Base-by-base conservation (phyloP, 2,329 filamentous ascomycete genomes). In the Hymenoscyphus salicellus region DNA sequence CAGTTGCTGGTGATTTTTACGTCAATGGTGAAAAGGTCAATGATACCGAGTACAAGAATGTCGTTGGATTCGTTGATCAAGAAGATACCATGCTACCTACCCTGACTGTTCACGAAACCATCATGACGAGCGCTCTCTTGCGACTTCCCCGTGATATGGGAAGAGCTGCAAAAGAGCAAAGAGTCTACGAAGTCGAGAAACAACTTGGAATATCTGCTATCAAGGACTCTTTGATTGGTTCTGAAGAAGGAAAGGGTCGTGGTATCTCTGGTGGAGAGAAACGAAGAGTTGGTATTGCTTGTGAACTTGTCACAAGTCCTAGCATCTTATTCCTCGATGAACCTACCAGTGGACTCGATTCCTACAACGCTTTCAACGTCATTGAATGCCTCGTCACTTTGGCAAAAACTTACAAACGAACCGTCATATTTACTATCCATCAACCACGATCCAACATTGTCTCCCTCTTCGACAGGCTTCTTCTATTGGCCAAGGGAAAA, bases 381-480 rank as follows among this genome's bases (percentile, higher is more conserved):
- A 88, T 99, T 30, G 95, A 99, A 76, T 98, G 93, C 73, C 84
- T 99, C 10, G 94, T 98, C 46, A 97, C 90, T 1, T 80, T 99
- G 55, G 95, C 96, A 60, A 97, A 97, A 81, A 95, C 88, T 52
- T 99, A 98, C 80, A 96, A 97, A 79, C 86, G 96, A 66, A 99
- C 96, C 0, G 93, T 99, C 63, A 90, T 99, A 67, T 97, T 99
- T 79, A 99, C 95, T 16, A 99, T 99, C 69, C 95, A 99, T 77
- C 95, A 99, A 74, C 95, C 95, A 43, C 87, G 96, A 70, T 99
- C 95, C 11, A 99, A 99, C 77, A 99, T 99, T 73, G 95, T 98
- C 26, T 95, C 95, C 10, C 84, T 99, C 2, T 99, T 99, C 75
- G 95, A 99, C 75, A 88, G 94, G 63, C 83, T 99, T n/a, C 84